phyloP scores from a whole-genome alignment of 345 rosid species.

The Gynandropsis gynandra region DNA sequence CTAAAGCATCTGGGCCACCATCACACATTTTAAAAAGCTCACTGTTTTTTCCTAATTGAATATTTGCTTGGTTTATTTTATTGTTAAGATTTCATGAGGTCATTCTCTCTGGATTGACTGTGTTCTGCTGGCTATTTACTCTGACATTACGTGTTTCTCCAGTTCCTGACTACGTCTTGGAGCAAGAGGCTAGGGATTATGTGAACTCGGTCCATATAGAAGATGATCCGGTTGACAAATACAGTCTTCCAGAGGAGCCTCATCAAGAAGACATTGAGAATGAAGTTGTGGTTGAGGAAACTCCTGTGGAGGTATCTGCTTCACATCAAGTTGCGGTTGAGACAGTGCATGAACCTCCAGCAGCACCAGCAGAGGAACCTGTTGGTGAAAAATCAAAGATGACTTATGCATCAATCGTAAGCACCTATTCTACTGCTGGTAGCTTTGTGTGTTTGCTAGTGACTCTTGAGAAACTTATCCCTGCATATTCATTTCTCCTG shows the following conservation, averaged over 20 bases:
- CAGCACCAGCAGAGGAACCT: constrained; percentile 51
- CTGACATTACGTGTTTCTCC: constrained; percentile 22
- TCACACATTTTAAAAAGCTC: no score
- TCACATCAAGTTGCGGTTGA: constrained; percentile 25
- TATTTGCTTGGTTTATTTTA: no score
- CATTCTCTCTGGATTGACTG: no score
- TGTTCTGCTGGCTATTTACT: background rate
- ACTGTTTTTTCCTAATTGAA: no score
- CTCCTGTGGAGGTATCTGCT: constrained; percentile 32
- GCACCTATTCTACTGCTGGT: constrained; percentile 20
- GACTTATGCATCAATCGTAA: constrained; percentile 89
- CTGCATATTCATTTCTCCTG: no score
- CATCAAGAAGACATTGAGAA: constrained; percentile 50
- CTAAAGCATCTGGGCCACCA: no score
- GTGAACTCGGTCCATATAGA: constrained; percentile 57
- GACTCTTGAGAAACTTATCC: no score
- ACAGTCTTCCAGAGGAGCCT: constrained; percentile 52
- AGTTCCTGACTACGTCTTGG: constrained; percentile 68
- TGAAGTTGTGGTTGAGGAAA: constrained; percentile 57
- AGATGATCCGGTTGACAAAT: constrained; percentile 61
- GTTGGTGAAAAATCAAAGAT: constrained; percentile 55
- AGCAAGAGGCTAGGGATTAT: constrained; percentile 73
- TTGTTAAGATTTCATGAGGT: no score
- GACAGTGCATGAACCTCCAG: constrained; percentile 38
- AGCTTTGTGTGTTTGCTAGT: no score